Conservation (phyloP, 2,329 filamentous ascomycete species). For the Aspergillus novoparasiticus region DNA sequence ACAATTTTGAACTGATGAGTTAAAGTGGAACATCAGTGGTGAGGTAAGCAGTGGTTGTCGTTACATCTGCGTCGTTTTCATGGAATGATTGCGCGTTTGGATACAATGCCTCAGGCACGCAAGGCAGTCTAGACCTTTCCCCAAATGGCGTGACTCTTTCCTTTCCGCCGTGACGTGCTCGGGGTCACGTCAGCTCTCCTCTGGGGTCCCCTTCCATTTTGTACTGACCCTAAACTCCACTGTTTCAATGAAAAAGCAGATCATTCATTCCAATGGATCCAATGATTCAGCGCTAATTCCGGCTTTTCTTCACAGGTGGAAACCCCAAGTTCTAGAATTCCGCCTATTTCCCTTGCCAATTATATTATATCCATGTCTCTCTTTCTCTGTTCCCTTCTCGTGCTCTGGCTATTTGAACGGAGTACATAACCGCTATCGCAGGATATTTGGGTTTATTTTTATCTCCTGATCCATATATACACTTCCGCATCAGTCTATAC, state of each 20-base stretch:
- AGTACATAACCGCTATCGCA: constrained; percentile 7
- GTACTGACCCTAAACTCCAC: background rate
- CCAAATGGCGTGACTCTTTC: constrained; percentile 9
- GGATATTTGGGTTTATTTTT: constrained; percentile 2
- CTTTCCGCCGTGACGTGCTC: constrained; percentile 7
- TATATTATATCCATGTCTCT: background rate
- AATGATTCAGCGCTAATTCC: background rate
- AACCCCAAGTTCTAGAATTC: constrained; percentile 8
- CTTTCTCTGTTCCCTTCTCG: background rate
- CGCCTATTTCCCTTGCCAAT: background rate
- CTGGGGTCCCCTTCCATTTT: background rate
- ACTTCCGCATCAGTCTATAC: background rate
- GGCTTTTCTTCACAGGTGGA: constrained; percentile 1
- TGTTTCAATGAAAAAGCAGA: background rate
- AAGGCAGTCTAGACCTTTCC: constrained; percentile 18
- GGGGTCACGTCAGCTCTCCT: background rate
- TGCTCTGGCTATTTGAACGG: background rate
- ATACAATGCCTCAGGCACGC: constrained; percentile 4
- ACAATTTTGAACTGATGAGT: background rate
- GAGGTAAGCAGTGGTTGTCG: constrained; percentile 11
- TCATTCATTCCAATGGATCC: background rate
- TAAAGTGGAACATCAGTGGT: constrained; percentile 6
- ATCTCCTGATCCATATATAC: background rate
- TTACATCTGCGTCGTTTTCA: constrained; percentile 3
- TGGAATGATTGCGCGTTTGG: constrained; percentile 2